Conservation (phyloP, 495 filamentous ascomycete species). For the Hypoxylon rickii region DNA sequence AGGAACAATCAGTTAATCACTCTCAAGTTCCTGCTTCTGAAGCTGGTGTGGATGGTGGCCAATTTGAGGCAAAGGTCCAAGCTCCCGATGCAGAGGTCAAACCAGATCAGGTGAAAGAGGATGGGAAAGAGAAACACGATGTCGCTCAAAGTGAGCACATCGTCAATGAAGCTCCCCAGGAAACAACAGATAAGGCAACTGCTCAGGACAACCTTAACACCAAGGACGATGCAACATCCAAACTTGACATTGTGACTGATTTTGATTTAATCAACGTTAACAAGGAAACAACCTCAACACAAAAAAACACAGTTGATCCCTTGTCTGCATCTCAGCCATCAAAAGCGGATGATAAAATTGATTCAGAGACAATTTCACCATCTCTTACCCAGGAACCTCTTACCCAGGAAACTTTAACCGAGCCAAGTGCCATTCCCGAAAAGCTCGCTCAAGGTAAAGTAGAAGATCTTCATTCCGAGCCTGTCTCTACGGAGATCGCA, state of each 20-base stretch:
- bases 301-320: background rate
- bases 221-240: conserved; percentile 1
- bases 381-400: background rate
- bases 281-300: background rate
- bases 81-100: conserved; percentile 13
- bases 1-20: conserved; percentile 9
- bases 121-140: conserved; percentile 21
- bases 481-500: conserved; percentile 5
- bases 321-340: background rate
- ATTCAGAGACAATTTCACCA: conserved; percentile 8
- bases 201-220: conserved; percentile 4
- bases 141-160: conserved; percentile 14
- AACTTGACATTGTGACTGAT: conserved; percentile 5
- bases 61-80: conserved; percentile 9
- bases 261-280: background rate
- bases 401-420: conserved; percentile 13
- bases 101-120: conserved; percentile 17
- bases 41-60: conserved; percentile 7
- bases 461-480: conserved; percentile 5
- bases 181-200: conserved; percentile 4
- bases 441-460: conserved; percentile 9
- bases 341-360: conserved; percentile 1
- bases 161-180: conserved; percentile 2
- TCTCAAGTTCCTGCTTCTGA: background rate
- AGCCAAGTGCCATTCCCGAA: conserved; percentile 7